Conservation (phyloP, 148 eudicot genomes). For the Arctostaphylos glauca region DNA sequence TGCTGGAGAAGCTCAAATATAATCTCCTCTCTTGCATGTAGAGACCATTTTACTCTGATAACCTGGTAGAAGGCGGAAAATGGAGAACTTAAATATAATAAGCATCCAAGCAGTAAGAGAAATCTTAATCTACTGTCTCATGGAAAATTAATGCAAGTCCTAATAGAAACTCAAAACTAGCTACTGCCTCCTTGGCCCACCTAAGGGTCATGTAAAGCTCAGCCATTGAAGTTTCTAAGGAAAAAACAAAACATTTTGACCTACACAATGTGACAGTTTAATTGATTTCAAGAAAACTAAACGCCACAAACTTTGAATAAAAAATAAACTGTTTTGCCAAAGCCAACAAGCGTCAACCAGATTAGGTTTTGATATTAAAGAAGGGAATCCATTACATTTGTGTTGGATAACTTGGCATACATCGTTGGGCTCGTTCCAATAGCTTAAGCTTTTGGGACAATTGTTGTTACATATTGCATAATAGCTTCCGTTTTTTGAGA, state of each 20-base stretch:
- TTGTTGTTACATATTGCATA: background rate
- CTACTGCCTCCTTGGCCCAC: background rate
- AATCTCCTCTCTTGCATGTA: constrained; percentile 96
- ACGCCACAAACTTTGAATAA: background rate
- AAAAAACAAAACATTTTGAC: background rate
- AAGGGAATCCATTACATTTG: background rate
- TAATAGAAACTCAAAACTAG: background rate
- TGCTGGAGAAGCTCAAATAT: constrained; percentile 92
- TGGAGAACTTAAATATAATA: background rate
- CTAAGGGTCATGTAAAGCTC: background rate
- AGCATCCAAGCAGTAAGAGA: background rate
- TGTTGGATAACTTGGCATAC: background rate
- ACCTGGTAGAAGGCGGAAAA: constrained; percentile 37
- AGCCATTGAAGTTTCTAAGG: background rate
- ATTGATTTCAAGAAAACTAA: background rate
- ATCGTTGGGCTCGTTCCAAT: background rate
- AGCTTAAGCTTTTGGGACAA: background rate
- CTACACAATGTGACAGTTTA: background rate
- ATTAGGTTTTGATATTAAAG: background rate
- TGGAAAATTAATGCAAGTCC: background rate
- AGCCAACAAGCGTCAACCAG: background rate
- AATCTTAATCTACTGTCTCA: background rate
- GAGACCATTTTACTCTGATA: constrained; percentile 97
- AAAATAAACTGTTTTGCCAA: too few species aligned
- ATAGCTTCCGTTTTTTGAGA: background rate